Base-by-base conservation (phyloP, 2,329 filamentous ascomycete genomes). In the Alternaria novae-zelandiae region DNA sequence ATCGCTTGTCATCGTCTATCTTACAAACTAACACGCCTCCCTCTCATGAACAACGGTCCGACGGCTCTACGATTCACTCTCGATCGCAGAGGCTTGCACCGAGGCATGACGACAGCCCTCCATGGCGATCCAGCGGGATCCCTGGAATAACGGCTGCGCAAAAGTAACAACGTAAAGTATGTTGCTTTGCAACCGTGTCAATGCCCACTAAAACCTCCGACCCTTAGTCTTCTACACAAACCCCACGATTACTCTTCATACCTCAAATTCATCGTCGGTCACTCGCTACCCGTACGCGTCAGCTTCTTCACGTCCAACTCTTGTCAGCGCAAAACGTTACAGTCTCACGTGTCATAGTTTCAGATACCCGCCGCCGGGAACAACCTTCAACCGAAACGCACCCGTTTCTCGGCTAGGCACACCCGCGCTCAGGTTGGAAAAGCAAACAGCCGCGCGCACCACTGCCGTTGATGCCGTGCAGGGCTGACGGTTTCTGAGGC, bases 301-400 rank as follows among this genome's bases (percentile, higher is more conserved):
- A 60, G 53, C 58, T 36, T 54, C n/a, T 54, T 32, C 32, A 43
- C 28, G 21, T 25, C 25, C 23, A 41, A 57, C 25, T 50, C 46
- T 58, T 54, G 55, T 47, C 55, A 43, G 28, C 55, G 13, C 47
- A 46, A 54, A 20, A 51, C 55, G 59, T 62, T 59, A 30, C 59
- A 62, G 21, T 21, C 30, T 49, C 36, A n/a, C 12, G 17, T 54
- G 54, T 47, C 36, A 28, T 17, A 3, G 59, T 62, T 62, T 59
- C 59, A 32, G 55, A 26, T 58, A 54, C 28, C 47, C 59, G 59
- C 41, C 59, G 59, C n/a, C 17, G 28, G 45, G 55, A 30, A 26
- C 30, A 50, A n/a, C 26, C 28, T 51, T 44, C 20, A 51, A 20
- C 45, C 55, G 26, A 47, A 47, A 47, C 43, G 17, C 26, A 32